Evolutionary conservation across 495 filamentous ascomycete genomes (phyloP), one percentile per base, ranked within the genome.

Genomic region (Lasiosphaeriaceae sp.): DNA sequence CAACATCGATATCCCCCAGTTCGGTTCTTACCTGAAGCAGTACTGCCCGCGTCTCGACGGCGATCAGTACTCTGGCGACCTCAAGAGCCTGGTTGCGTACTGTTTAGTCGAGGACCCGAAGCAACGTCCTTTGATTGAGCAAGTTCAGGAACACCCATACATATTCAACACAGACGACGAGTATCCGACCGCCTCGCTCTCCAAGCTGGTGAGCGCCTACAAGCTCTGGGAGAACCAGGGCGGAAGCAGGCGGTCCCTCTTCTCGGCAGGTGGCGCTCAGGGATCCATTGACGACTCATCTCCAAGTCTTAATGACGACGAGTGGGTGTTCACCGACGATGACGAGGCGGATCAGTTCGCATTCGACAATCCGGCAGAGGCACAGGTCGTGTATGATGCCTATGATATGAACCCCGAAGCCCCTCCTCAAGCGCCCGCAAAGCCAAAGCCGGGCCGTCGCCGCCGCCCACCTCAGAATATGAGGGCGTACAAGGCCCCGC

Each of bases 181-280:
- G 17, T 56, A 60, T 31, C 58, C 52, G 1, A 56, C 58, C 5
- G 39, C 21, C 11, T 55, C 51, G 1, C 58, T 60, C 39, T 41
- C 58, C 6, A 51, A 54, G 41, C 58, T 60, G 11, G 58, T 60
- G 17, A 56, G 53, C 41, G 52, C 52, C 6, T 60, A 56, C 48
- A 55, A 34, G 43, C 37, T 56, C 14, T 60, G 58, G 58, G 58
- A 60, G 12, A 41, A 29, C 21, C 52, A 56, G 26, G 58, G 58
- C 3, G 58, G 58, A 9, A 55, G 31, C 23, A 54, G 58, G 6
- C 52, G 47, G 2, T 60, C 58, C 16, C 58, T 60, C n/a, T 60
- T 60, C 47, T 56, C 47, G 22, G 53, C 58, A 3, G 58, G 58
- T 41, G 58, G 58, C 7, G 58, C 58, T 21, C 58, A 59, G 45